Evolutionary conservation across 164 flowering plant genomes (phyloP).

Genomic region (Paratinospora sagittata): DNA sequence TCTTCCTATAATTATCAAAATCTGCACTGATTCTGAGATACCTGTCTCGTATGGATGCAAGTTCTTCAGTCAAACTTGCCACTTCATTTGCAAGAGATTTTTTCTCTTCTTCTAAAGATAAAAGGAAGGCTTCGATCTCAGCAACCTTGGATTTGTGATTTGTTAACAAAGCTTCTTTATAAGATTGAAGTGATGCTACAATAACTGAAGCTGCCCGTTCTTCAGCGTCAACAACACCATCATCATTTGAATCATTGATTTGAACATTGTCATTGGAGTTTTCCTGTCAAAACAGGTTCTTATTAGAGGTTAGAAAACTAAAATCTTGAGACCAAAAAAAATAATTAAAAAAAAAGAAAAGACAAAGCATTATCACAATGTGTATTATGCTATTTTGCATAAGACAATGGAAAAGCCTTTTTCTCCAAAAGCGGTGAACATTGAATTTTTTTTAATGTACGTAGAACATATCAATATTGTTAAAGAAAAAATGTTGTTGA

Average conservation of each 20-base stretch:
- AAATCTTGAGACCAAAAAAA: too few species aligned
- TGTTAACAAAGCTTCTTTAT: slow-evolving; percentile 65
- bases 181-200: slow-evolving; percentile 42
- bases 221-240: slow-evolving; percentile 33
- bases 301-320: background rate
- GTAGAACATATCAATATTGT: background rate
- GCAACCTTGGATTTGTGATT: slow-evolving; percentile 54
- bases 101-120: slow-evolving; percentile 70
- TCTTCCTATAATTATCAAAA: slow-evolving; percentile 88
- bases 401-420: too few species aligned
- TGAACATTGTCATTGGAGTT: slow-evolving; percentile 37
- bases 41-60: slow-evolving; percentile 51
- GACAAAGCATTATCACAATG: background rate
- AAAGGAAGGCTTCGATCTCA: slow-evolving; percentile 54
- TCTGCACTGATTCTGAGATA: slow-evolving; percentile 83
- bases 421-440: background rate
- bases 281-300: slow-evolving; percentile 45
- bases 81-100: slow-evolving; percentile 44
- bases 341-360: background rate
- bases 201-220: slow-evolving; percentile 44
- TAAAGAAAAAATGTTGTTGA: background rate
- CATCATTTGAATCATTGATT: slow-evolving; percentile 36
- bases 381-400: too few species aligned
- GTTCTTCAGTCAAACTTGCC: slow-evolving; percentile 44
- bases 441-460: too few species aligned